Conservation (phyloP, 208 protist species). For the Crithidia bombi region DNA sequence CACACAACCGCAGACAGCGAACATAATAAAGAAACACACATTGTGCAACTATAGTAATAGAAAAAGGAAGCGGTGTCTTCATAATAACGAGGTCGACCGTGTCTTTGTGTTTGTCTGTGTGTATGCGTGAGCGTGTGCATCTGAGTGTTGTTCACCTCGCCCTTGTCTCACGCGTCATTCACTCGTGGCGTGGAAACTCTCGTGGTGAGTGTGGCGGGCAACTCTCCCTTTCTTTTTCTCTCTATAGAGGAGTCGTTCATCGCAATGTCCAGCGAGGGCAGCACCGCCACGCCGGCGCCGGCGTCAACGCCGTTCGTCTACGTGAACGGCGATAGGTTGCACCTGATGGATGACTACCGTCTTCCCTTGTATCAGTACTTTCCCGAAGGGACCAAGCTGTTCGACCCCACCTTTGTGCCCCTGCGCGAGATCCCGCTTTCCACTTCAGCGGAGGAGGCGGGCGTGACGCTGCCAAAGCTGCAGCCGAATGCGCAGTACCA, state of each 20-base stretch:
- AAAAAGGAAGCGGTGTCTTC: too few relatives aligned
- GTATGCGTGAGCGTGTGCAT: too few relatives aligned
- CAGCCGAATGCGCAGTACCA: constrained; percentile 75
- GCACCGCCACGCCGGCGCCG: constrained; percentile 19
- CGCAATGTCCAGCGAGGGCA: constrained; percentile 28
- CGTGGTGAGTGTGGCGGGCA: background rate
- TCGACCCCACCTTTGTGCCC: constrained; percentile 62
- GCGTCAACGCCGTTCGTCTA: constrained; percentile 52
- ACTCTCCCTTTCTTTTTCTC: background rate
- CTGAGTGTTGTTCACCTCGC: too few relatives aligned
- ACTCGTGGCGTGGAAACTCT: background rate
- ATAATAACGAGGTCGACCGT: too few relatives aligned
- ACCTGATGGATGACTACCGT: constrained; percentile 74
- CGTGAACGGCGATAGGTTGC: constrained; percentile 69
- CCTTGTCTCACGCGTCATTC: background rate
- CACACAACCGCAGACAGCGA: too few relatives aligned
- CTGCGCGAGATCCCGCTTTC: constrained; percentile 60
- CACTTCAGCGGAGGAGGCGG: constrained; percentile 46
- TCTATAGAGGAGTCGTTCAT: background rate
- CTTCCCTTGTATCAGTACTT: constrained; percentile 67
- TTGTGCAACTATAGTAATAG: too few relatives aligned
- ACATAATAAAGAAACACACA: too few relatives aligned
- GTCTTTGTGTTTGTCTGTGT: too few relatives aligned
- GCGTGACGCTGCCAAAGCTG: constrained; percentile 69
- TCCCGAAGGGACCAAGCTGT: constrained; percentile 67